phyloP scores from a whole-genome alignment of 192 early-diverging fungal species.

The Diversispora eburnea region DNA sequence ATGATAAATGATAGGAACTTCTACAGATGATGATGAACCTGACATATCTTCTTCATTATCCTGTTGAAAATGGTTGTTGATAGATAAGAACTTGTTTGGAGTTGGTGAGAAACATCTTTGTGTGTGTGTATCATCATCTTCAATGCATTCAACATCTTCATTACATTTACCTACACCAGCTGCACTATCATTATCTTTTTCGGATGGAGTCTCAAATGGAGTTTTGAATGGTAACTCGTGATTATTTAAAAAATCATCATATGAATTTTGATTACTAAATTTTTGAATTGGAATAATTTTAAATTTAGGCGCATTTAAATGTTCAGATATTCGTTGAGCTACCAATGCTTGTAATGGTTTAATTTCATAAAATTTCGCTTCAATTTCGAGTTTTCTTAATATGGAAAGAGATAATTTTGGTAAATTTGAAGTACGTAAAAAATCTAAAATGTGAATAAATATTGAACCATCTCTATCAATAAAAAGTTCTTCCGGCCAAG shows the following conservation, averaged over 20 bases:
- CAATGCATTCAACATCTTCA: background rate
- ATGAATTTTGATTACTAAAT: background rate
- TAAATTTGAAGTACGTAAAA: slow-evolving; percentile 13
- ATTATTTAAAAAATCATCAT: background rate
- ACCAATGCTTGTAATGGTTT: slow-evolving; percentile 9
- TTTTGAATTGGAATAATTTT: slow-evolving; percentile 15
- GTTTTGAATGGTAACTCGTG: too few relatives aligned
- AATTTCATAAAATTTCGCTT: slow-evolving; percentile 13
- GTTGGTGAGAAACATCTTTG: background rate
- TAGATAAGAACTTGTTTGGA: background rate
- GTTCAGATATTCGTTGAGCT: background rate
- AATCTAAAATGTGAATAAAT: background rate
- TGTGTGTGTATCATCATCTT: background rate
- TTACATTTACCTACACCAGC: background rate
- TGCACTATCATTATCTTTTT: background rate
- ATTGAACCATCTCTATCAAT: slow-evolving; percentile 8
- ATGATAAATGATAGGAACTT: slow-evolving; percentile 17
- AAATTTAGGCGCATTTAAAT: background rate
- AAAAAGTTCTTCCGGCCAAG: slow-evolving; percentile 18
- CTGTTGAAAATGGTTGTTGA: too few relatives aligned
- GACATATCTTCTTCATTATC: background rate
- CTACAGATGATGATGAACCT: background rate
- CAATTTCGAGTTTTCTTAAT: slow-evolving; percentile 14
- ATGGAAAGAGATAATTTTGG: background rate
- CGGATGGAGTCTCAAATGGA: background rate